Conservation (phyloP, 768 basidiomycete species). For the Agaricus subrufescens region DNA sequence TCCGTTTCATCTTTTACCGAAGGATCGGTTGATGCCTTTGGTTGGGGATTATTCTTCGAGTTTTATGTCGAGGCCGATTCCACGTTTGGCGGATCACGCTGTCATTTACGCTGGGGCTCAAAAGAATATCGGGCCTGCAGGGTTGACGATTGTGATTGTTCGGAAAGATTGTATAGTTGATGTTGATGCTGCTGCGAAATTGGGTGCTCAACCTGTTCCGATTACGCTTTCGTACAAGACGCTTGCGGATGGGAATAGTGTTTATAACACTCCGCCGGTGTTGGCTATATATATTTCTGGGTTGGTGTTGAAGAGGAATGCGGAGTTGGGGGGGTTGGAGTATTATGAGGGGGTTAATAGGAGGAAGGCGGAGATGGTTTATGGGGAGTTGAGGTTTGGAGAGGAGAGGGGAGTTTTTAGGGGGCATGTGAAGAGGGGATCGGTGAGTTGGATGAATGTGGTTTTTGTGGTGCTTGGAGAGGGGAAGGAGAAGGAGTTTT, state of each 20-base stretch:
- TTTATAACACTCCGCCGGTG: slow-evolving; percentile 93
- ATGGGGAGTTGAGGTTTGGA: slow-evolving; percentile 66
- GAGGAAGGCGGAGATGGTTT: slow-evolving; percentile 75
- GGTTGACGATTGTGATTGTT: slow-evolving; percentile 89
- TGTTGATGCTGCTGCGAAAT: slow-evolving; percentile 69
- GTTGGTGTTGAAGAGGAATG: slow-evolving; percentile 73
- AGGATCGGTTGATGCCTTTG: slow-evolving; percentile 62
- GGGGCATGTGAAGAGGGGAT: slow-evolving; percentile 66
- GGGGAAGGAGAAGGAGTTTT: slow-evolving; percentile 67
- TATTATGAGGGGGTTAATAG: slow-evolving; percentile 64
- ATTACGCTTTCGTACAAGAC: slow-evolving; percentile 79
- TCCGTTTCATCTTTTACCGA: slow-evolving; percentile 73
- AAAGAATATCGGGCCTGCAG: slow-evolving; percentile 96
- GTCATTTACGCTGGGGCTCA: slow-evolving; percentile 96
- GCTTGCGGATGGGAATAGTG: slow-evolving; percentile 65
- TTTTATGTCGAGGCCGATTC: slow-evolving; percentile 94
- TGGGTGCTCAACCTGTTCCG: slow-evolving; percentile 76
- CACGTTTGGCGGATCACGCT: slow-evolving; percentile 82
- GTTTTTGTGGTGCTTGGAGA: slow-evolving; percentile 78
- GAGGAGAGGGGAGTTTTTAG: slow-evolving; percentile 65
- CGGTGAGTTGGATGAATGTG: slow-evolving; percentile 94
- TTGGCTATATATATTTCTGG: slow-evolving; percentile 88
- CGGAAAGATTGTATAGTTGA: slow-evolving; percentile 93
- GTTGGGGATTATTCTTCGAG: slow-evolving; percentile 96
- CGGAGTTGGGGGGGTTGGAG: slow-evolving; percentile 57